phyloP scores from a whole-genome alignment of 2,329 filamentous ascomycete species.

The Ophidiomyces ophidiicola region DNA sequence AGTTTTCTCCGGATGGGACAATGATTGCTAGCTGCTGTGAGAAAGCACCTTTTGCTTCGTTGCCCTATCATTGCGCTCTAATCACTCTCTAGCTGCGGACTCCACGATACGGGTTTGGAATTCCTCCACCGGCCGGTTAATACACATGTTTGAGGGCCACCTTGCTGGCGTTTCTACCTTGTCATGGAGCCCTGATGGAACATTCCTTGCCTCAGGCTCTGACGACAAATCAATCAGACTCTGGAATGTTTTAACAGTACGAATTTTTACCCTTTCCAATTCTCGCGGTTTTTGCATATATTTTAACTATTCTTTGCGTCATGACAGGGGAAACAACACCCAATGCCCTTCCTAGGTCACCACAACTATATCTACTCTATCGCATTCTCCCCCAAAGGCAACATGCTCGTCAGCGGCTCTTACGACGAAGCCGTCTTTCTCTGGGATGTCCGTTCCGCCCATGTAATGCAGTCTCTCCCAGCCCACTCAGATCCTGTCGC shows the following conservation, averaged over 20 bases:
- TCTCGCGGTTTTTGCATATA: neutral
- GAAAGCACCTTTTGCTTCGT: conserved; percentile 16
- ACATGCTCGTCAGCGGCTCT: conserved; percentile 86
- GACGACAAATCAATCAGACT: conserved; percentile 94
- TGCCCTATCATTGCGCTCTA: no score
- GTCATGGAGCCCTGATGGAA: conserved; percentile 85
- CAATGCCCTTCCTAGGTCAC: conserved; percentile 61
- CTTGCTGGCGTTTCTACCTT: conserved; percentile 84
- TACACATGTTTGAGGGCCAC: conserved; percentile 86
- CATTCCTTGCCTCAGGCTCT: conserved; percentile 75
- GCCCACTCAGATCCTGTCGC: conserved; percentile 92
- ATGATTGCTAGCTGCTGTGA: conserved; percentile 77
- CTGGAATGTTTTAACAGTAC: conserved; percentile 58
- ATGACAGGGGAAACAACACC: conserved; percentile 43
- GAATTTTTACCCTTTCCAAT: conserved; percentile 10
- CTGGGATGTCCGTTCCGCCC: conserved; percentile 84
- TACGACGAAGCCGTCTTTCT: conserved; percentile 96
- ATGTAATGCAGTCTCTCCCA: conserved; percentile 78
- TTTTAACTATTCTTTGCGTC: conserved; percentile 3
- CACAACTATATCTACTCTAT: conserved; percentile 94
- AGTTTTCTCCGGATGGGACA: conserved; percentile 78
- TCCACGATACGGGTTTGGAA: conserved; percentile 88
- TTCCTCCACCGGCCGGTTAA: conserved; percentile 59
- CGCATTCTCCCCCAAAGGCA: conserved; percentile 94
- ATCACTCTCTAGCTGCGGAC: conserved; percentile 68